phyloP scores from a whole-genome alignment of 2,329 filamentous ascomycete genomes.

The Exophiala spinifera region DNA sequence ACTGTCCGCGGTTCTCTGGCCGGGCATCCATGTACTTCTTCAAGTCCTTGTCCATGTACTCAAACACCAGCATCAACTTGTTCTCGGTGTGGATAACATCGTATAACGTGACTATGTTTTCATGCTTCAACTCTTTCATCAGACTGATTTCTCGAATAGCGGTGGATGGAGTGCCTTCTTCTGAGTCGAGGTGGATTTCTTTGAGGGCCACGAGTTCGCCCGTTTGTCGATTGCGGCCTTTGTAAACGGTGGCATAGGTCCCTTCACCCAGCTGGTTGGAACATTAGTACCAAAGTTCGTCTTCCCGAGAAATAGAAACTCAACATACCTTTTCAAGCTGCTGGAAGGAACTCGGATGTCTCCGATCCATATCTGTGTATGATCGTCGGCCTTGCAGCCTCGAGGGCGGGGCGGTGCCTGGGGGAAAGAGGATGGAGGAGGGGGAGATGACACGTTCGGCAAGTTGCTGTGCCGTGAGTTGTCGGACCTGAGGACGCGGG shows the following conservation, averaged over 20 bases:
- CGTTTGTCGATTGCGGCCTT: constrained; percentile 94
- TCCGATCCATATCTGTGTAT: constrained; percentile 70
- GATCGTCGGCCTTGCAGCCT: constrained; percentile 18
- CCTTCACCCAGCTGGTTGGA: constrained; percentile 74
- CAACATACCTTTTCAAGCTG: constrained; percentile 77
- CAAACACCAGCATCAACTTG: constrained; percentile 98
- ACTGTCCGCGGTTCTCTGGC: constrained; percentile 74
- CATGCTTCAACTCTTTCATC: constrained; percentile 99
- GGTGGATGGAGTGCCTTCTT: constrained; percentile 95
- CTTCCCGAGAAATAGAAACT: too few relatives aligned
- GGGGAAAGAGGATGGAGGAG: constrained; percentile 27
- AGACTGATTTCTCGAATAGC: constrained; percentile 97
- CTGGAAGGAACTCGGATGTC: constrained; percentile 95
- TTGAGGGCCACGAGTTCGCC: constrained; percentile 95
- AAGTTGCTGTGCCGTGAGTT: constrained; percentile 22
- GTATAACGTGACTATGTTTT: constrained; percentile 95
- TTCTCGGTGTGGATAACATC: constrained; percentile 99
- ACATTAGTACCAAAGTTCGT: constrained; percentile 30
- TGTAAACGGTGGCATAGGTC: constrained; percentile 98
- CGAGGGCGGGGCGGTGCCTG: constrained; percentile 17
- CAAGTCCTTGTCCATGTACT: constrained; percentile 97
- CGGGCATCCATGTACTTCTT: constrained; percentile 98
- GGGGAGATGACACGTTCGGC: constrained; percentile 30
- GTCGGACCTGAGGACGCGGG: not conserved
- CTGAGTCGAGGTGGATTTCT: constrained; percentile 97